Conservation (phyloP, 345 rosid genomes). For the Zanthoxylum bungeanum region DNA sequence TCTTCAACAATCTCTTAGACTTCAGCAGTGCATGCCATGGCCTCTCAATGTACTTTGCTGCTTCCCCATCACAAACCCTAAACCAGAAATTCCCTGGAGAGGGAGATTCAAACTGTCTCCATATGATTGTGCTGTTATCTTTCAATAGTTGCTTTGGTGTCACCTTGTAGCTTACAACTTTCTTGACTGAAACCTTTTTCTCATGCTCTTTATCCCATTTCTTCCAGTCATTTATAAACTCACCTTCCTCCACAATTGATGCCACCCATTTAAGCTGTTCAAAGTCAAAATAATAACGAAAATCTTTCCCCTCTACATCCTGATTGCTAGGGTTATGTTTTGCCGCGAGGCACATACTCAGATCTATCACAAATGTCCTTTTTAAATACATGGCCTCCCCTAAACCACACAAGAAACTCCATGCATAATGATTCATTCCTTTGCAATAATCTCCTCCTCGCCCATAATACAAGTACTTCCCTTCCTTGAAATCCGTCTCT, state of each 20-base stretch:
- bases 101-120: constrained; percentile 87
- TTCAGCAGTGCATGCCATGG: constrained; percentile 90
- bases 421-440: constrained; percentile 89
- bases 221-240: constrained; percentile 77
- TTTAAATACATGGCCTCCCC: constrained; percentile 96
- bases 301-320: constrained; percentile 89
- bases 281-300: constrained; percentile 78
- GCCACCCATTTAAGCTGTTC: constrained; percentile 88
- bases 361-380: constrained; percentile 86
- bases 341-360: constrained; percentile 71
- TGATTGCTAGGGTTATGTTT: constrained; percentile 58
- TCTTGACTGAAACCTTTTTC: constrained; percentile 66
- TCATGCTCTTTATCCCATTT: constrained; percentile 72
- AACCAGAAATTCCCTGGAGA: constrained; percentile 94
- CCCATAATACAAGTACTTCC: constrained; percentile 79
- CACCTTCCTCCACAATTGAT: constrained; percentile 74
- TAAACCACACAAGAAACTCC: constrained; percentile 96
- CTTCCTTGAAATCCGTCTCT: constrained; percentile 56
- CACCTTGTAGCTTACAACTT: constrained; percentile 59
- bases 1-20: constrained; percentile 91
- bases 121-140: constrained; percentile 71
- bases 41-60: constrained; percentile 65
- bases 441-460: constrained; percentile 92
- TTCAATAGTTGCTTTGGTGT: constrained; percentile 73
- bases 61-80: constrained; percentile 85